phyloP scores from a whole-genome alignment of 208 protist species.

The Strigomonas culicis region DNA sequence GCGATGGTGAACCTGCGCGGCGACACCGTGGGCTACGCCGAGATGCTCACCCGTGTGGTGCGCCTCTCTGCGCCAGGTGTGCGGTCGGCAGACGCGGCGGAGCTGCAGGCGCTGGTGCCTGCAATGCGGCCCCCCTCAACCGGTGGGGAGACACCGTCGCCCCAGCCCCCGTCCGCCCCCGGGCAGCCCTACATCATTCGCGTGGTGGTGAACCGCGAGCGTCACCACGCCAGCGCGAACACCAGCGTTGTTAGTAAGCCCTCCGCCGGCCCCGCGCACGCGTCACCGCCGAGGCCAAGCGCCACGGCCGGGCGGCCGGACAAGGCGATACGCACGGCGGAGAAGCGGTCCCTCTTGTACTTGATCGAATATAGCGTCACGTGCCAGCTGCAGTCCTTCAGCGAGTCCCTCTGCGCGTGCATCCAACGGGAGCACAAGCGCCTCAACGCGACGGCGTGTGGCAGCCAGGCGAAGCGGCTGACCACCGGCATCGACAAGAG shows the following conservation, averaged over 20 bases:
- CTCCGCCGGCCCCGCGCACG: neutral
- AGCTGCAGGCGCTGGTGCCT: neutral
- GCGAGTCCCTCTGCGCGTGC: slow-evolving; percentile 48
- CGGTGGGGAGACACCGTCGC: neutral
- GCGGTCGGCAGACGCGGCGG: slow-evolving; percentile 3
- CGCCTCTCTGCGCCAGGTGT: neutral
- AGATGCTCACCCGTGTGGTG: slow-evolving; percentile 77
- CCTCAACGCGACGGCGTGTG: slow-evolving; percentile 34
- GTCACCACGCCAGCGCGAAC: slow-evolving; percentile 1
- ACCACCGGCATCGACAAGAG: slow-evolving; percentile 26
- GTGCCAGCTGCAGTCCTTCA: slow-evolving; percentile 81
- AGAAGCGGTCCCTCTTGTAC: slow-evolving; percentile 56
- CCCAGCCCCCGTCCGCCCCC: neutral
- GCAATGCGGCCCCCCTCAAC: neutral
- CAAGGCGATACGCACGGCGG: slow-evolving; percentile 18
- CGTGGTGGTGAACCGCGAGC: slow-evolving; percentile 56
- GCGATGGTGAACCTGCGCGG: slow-evolving; percentile 36
- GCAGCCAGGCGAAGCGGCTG: slow-evolving; percentile 18
- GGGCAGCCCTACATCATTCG: slow-evolving; percentile 84
- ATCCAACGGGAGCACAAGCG: slow-evolving; percentile 58
- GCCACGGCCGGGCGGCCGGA: neutral
- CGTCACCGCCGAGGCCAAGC: neutral
- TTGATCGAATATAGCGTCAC: slow-evolving; percentile 76
- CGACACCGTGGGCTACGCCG: slow-evolving; percentile 59
- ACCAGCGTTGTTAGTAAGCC: neutral